Conservation (phyloP, 345 rosid species). For the Syzygium aromaticum region DNA sequence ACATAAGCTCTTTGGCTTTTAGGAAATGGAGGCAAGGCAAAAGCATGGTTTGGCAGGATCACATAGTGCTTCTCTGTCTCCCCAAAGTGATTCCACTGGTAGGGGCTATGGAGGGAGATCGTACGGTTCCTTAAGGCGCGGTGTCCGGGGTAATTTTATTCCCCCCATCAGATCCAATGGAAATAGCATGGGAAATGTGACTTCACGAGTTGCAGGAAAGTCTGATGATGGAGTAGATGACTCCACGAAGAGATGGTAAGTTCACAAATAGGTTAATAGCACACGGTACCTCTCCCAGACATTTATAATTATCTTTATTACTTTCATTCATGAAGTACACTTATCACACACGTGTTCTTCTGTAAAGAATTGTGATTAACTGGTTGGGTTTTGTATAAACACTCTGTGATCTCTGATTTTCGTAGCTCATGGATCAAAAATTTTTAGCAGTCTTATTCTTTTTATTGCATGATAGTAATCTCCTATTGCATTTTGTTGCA, state of each 20-base stretch:
- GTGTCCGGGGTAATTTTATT: conserved; percentile 75
- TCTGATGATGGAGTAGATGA: conserved; percentile 72
- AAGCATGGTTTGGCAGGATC: conserved; percentile 58
- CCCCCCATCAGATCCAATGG: conserved; percentile 85
- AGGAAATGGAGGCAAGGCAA: conserved; percentile 85
- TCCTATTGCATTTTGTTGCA: background rate
- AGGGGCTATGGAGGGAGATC: conserved; percentile 57
- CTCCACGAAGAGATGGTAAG: conserved; percentile 81
- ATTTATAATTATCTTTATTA: background rate
- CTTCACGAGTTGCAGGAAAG: conserved; percentile 61
- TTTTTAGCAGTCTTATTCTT: background rate
- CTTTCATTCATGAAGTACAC: background rate
- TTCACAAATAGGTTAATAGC: background rate
- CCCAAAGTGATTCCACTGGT: conserved; percentile 39
- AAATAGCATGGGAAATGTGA: conserved; percentile 47
- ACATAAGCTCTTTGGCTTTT: conserved; percentile 15
- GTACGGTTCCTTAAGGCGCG: conserved; percentile 55
- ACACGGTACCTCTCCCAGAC: background rate
- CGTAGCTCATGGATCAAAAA: background rate
- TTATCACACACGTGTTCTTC: background rate
- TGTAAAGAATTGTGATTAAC: background rate
- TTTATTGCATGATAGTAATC: background rate
- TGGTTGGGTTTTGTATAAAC: background rate
- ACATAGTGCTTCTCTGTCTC: conserved; percentile 49
- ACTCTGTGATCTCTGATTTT: background rate